Conservation (phyloP, 331 rosid species). For the Spiraea crenata region DNA sequence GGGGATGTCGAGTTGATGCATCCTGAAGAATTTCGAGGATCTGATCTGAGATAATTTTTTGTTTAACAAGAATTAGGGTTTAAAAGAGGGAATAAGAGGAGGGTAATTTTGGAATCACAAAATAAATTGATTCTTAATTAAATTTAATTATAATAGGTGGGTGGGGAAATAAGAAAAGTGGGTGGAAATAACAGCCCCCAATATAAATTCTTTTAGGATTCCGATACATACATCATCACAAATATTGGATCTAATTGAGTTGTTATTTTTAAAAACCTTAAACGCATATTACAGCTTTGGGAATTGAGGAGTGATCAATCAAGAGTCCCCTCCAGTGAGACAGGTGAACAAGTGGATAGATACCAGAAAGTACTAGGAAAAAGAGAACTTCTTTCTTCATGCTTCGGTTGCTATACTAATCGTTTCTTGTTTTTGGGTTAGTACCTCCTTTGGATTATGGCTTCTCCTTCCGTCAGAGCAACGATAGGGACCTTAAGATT, state of each 20-base stretch:
- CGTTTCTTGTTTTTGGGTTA: conserved; percentile 61
- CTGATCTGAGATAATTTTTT: too few relatives aligned
- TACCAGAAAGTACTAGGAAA: conserved; percentile 53
- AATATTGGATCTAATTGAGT: neutral
- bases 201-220: too few relatives aligned
- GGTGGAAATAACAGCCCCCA: too few relatives aligned
- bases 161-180: too few relatives aligned
- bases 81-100: too few relatives aligned
- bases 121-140: too few relatives aligned
- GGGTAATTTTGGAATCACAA: too few relatives aligned
- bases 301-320: conserved; percentile 50
- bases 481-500: conserved; percentile 45
- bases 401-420: conserved; percentile 39
- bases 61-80: too few relatives aligned
- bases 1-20: too few relatives aligned
- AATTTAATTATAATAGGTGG: too few relatives aligned
- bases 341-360: conserved; percentile 28
- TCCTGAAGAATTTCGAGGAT: too few relatives aligned
- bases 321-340: conserved; percentile 20
- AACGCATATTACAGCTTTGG: conserved; percentile 45
- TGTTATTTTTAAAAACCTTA: neutral
- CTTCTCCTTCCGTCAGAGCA: conserved; percentile 48
- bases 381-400: conserved; percentile 50
- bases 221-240: too few relatives aligned
- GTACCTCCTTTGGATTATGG: conserved; percentile 69